Conservation (phyloP, 208 protist genomes). For the Acanthamoeba royreba region DNA sequence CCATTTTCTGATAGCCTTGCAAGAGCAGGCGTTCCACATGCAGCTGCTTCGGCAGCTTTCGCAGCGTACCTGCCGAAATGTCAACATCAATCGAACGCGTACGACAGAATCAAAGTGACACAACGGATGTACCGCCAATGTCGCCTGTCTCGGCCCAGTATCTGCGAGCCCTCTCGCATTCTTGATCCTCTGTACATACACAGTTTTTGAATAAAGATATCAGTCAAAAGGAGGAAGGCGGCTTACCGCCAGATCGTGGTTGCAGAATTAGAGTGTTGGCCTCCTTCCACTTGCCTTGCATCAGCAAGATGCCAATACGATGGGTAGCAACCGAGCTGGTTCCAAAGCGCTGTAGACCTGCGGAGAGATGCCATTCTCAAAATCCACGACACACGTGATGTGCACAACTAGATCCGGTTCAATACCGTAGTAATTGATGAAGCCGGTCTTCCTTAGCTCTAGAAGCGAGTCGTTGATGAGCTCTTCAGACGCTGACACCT, state of each 20-base stretch:
- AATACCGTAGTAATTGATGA: constrained; percentile 46
- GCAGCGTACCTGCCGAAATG: background rate
- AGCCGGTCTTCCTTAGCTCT: background rate
- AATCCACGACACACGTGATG: no score
- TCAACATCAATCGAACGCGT: no score
- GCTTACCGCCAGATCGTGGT: background rate
- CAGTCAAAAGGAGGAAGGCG: background rate
- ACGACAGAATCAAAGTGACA: no score
- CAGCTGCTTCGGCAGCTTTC: background rate
- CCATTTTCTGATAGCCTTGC: background rate
- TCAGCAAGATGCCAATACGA: background rate
- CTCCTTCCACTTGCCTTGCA: constrained; percentile 21
- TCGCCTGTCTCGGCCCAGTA: background rate
- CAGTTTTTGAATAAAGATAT: background rate
- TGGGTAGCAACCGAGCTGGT: background rate
- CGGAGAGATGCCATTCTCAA: no score
- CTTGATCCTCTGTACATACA: background rate
- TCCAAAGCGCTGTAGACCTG: constrained; percentile 28
- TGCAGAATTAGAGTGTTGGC: constrained; percentile 20
- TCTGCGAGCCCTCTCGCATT: background rate
- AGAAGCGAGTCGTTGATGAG: background rate
- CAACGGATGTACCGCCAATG: background rate
- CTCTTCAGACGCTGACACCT: background rate
- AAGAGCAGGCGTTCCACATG: background rate
- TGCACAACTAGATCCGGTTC: no score